Evolutionary conservation across 371 early-diverging fungal genomes (phyloP).

Genomic region (Rhizopus sp.): DNA sequence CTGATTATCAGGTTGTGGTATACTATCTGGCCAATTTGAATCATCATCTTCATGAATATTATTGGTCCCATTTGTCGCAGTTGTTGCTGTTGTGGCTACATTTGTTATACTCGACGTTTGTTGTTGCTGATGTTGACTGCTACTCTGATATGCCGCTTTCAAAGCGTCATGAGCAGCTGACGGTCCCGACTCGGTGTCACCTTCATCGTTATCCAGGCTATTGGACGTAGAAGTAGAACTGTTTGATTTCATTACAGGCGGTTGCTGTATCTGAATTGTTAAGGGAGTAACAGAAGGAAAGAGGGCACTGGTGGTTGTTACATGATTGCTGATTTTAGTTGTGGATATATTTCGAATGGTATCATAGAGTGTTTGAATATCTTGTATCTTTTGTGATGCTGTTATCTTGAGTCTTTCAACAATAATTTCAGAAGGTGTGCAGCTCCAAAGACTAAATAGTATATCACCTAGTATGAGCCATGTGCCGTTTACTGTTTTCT

Average conservation of each 20-base stretch:
- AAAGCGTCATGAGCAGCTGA: slow-evolving; percentile 43
- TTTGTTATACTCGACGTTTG: not conserved
- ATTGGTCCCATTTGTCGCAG: not conserved
- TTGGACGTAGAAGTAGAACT: slow-evolving; percentile 3
- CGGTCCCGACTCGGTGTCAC: slow-evolving; percentile 1
- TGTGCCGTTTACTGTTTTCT: slow-evolving; percentile 21
- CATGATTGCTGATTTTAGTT: slow-evolving; percentile 19
- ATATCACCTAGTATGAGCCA: not conserved
- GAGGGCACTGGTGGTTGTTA: slow-evolving; percentile 31
- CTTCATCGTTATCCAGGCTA: slow-evolving; percentile 4
- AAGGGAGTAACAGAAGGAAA: slow-evolving; percentile 39
- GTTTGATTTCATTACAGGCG: not conserved
- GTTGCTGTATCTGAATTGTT: slow-evolving; percentile 38
- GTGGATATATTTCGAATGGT: slow-evolving; percentile 21
- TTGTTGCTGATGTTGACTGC: slow-evolving; percentile 4
- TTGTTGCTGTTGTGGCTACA: not conserved
- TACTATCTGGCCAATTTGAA: slow-evolving; percentile 14
- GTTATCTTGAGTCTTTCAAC: slow-evolving; percentile 30
- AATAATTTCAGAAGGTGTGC: slow-evolving; percentile 23
- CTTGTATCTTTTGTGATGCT: slow-evolving; percentile 10
- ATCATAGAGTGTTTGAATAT: slow-evolving; percentile 33
- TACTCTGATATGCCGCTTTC: slow-evolving; percentile 33
- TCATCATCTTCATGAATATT: too few relatives aligned
- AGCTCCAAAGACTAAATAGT: not conserved
- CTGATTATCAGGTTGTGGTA: slow-evolving; percentile 42